phyloP scores from a whole-genome alignment of 2,329 filamentous ascomycete species.

The Alternaria atra region DNA sequence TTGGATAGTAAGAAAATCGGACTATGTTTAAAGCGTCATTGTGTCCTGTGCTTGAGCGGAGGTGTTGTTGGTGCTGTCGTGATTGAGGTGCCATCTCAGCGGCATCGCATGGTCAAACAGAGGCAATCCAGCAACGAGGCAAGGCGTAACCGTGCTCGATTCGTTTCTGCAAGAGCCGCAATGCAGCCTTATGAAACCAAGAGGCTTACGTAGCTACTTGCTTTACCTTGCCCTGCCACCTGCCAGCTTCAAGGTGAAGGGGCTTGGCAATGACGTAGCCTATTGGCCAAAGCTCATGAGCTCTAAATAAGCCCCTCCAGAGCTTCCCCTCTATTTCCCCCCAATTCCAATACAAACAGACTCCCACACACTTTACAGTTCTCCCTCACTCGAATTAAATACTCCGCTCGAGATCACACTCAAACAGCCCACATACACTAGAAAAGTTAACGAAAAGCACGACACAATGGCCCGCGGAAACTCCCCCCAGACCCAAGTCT shows the following conservation, averaged over 20 bases:
- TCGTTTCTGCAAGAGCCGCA: conserved; percentile 31
- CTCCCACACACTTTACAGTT: not conserved
- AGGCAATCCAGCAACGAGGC: too few species aligned
- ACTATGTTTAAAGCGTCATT: conserved; percentile 22
- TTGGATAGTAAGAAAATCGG: conserved; percentile 30
- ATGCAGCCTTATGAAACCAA: not conserved
- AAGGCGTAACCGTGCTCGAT: not conserved
- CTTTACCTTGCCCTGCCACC: conserved; percentile 1
- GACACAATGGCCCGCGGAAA: conserved; percentile 55
- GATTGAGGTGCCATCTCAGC: too few species aligned
- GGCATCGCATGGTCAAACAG: not conserved
- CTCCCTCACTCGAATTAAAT: not conserved
- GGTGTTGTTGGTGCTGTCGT: not conserved
- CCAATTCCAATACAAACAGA: conserved; percentile 4
- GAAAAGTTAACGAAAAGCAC: not conserved
- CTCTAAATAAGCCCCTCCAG: conserved; percentile 47
- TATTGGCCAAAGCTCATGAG: conserved; percentile 32
- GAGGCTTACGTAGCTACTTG: conserved; percentile 5
- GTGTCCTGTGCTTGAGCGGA: not conserved
- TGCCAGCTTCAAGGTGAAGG: not conserved
- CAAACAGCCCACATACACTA: not conserved
- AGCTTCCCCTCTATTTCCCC: conserved; percentile 34
- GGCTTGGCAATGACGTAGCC: conserved; percentile 47
- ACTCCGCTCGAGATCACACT: too few species aligned
- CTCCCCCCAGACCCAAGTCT: conserved; percentile 75